Evolutionary conservation across 257 asterid genomes (phyloP).

Genomic region (Sherardia arvensis): DNA sequence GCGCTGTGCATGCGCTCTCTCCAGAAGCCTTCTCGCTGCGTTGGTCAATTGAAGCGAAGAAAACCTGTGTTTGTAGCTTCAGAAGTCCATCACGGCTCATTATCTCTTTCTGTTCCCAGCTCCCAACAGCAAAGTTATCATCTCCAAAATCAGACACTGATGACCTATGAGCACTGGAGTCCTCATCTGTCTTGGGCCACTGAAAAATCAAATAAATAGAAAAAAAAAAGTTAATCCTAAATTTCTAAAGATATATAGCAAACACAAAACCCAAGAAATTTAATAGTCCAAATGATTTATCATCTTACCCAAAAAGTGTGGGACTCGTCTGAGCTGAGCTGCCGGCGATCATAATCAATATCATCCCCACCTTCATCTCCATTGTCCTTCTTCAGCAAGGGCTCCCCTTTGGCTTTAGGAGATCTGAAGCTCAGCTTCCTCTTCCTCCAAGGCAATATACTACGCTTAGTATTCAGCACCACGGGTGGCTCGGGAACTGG

Average conservation of each 20-base stretch:
- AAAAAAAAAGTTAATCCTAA: neutral
- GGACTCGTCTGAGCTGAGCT: conserved; percentile 83
- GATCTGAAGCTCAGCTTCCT: conserved; percentile 84
- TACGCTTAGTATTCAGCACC: conserved; percentile 53
- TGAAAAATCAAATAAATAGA: conserved; percentile 21
- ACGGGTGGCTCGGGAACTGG: conserved; percentile 34
- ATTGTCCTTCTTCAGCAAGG: conserved; percentile 71
- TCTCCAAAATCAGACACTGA: conserved; percentile 90
- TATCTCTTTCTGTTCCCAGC: conserved; percentile 82
- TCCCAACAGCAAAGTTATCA: conserved; percentile 75
- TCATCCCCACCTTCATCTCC: conserved; percentile 99
- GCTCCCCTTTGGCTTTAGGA: conserved; percentile 91
- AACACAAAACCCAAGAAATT: neutral
- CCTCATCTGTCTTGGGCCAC: conserved; percentile 70
- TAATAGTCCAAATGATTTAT: neutral
- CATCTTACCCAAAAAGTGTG: conserved; percentile 60
- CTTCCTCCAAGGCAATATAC: conserved; percentile 91
- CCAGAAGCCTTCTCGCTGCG: conserved; percentile 95
- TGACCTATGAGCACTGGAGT: conserved; percentile 36
- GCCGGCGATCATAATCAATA: conserved; percentile 86
- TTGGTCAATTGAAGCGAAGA: conserved; percentile 93
- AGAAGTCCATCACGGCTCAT: conserved; percentile 71
- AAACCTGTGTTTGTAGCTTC: conserved; percentile 67
- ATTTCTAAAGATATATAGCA: no score
- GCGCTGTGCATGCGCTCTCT: conserved; percentile 94